These are phyloP conservation scores for Brassica cretica DNA, from an alignment of 345 rosid species.

Conservation along the genomic window DNA sequence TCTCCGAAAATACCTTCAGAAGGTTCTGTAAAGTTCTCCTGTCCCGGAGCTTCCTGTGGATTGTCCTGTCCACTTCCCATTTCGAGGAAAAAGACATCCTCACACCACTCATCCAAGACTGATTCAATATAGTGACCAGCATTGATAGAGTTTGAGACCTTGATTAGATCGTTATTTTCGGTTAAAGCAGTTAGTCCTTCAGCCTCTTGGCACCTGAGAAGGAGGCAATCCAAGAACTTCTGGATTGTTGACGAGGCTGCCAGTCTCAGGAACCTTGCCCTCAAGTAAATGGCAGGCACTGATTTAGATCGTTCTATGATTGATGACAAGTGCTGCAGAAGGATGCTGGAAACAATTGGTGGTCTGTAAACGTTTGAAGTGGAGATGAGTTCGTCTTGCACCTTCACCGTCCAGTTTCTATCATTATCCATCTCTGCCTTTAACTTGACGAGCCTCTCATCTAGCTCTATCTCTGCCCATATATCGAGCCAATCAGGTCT, in stretches of 20 bases:
- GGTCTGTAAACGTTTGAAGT: conserved; percentile 63
- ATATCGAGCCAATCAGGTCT: conserved; percentile 87
- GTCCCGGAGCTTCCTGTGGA: conserved; percentile 39
- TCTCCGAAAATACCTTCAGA: conserved; percentile 56
- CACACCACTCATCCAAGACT: conserved; percentile 78
- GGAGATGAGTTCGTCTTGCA: conserved; percentile 57
- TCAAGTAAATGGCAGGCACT: conserved; percentile 55
- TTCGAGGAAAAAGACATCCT: conserved; percentile 85
- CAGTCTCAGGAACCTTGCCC: conserved; percentile 74
- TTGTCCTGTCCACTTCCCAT: conserved; percentile 51
- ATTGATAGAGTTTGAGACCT: conserved; percentile 71
- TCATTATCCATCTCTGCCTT: conserved; percentile 58
- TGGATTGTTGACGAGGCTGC: conserved; percentile 62
- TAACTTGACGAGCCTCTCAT: conserved; percentile 62
- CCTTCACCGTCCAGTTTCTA: conserved; percentile 72
- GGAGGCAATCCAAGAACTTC: conserved; percentile 62
- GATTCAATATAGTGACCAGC: conserved; percentile 67
- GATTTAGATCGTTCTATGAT: conserved; percentile 69
- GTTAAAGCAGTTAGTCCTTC: conserved; percentile 92
- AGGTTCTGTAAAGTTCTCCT: conserved; percentile 30
- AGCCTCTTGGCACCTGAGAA: conserved; percentile 86
- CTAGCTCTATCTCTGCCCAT: conserved; percentile 87
- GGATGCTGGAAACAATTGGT: conserved; percentile 60
- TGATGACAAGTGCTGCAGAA: conserved; percentile 57
- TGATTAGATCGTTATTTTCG: conserved; percentile 72